Evolutionary conservation across 176 grass and related monocot genomes (phyloP).

Genomic region (Coix lacrymajobi): DNA sequence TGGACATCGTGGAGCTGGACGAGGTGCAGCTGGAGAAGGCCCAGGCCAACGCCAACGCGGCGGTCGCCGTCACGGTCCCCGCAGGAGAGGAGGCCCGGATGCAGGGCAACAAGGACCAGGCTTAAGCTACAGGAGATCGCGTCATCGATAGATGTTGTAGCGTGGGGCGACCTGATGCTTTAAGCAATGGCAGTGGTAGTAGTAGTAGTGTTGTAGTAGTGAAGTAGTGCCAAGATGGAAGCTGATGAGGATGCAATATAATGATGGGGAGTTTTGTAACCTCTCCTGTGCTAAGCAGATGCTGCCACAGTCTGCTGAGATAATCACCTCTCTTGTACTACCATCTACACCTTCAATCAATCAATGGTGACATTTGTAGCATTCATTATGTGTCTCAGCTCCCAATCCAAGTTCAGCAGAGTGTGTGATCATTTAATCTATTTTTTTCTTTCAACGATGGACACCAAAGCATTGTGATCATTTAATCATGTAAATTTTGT

Average conservation of each 20-base stretch:
- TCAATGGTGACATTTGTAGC: conserved; percentile 20
- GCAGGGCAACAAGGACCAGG: conserved; percentile 44
- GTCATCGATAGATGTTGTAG: conserved; percentile 1
- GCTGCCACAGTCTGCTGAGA: background rate
- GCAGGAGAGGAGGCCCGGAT: conserved; percentile 38
- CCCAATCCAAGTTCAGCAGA: conserved; percentile 6
- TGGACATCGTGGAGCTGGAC: conserved; percentile 67
- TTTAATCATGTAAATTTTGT: background rate
- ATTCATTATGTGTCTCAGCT: background rate
- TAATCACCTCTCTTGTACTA: background rate
- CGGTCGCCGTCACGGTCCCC: conserved; percentile 32
- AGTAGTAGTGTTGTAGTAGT: conserved; percentile 3
- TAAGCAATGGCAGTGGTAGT: background rate
- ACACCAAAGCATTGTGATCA: too few species aligned
- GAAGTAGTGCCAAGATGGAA: conserved; percentile 2
- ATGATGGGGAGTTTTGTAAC: conserved; percentile 39
- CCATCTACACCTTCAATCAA: background rate
- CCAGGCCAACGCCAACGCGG: conserved; percentile 51
- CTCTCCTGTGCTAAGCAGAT: conserved; percentile 27
- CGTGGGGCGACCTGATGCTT: background rate
- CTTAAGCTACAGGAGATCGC: background rate
- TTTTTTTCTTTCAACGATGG: background rate
- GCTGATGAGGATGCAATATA: conserved; percentile 15
- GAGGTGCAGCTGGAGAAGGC: conserved; percentile 75
- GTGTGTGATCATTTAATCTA: background rate